Evolutionary conservation across 257 asterid species (phyloP), one percentile per base, ranked within the genome.

Genomic region (Penstemon davidsonii): DNA sequence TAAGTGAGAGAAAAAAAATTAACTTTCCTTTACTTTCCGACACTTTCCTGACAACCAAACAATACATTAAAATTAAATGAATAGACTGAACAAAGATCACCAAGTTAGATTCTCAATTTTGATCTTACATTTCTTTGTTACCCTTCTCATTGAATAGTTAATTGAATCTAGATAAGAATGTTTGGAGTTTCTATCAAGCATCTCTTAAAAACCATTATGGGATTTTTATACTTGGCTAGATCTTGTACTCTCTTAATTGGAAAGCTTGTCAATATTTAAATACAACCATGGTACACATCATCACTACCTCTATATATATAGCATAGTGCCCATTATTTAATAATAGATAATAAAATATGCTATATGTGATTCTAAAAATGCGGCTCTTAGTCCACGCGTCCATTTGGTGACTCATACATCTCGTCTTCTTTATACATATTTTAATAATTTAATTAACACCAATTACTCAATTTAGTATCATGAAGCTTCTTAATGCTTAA

Each of bases 261-360:
- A 70, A 72, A 59, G 51, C 60, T 76, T 72, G 65, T 4, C 3
- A 25, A 55, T 72, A 79, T 43, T 72, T 80, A 83, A 76, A 72
- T 60, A 25, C 37, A 73, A 77, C 60, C 44, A 62, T 66, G 71
- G 47, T 43, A 84, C 89, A 88, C 92, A 76, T 85, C 95, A 88
- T 67, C 72, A 73, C 86, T 25, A 25, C 33, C 33, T 25, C 33
- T 25, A 89, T 83, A 84, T 85, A 76, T 62, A 78, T 83, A 77
- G 80, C 75, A 82, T 74, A 67, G 69, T 37, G 38, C 71, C 11
- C 57, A 58, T 86, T 75, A 63, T 77, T 60, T 74, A 73, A 55
- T 25, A 0, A 25, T 25, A 25, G 49, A 81, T 1, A 25, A 25
- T 25, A 25, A 25, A 25, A 71, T 25, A 43, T 76, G 45, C 70